Evolutionary conservation across 352 stramenopile genomes (phyloP).

Genomic region (Phytopythium ostracodes): DNA sequence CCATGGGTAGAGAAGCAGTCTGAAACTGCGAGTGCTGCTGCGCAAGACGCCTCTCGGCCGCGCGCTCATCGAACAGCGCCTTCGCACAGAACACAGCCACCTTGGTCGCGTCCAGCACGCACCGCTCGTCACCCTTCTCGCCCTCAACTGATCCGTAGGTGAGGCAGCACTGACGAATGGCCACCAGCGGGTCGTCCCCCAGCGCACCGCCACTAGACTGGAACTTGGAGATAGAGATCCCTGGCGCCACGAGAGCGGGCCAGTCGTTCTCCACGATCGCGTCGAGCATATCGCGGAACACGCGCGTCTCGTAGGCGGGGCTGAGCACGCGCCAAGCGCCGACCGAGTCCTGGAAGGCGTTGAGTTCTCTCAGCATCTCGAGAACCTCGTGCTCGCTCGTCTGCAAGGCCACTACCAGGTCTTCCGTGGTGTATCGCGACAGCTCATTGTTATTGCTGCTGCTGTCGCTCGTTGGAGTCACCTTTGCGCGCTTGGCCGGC

Average conservation of each 20-base stretch:
- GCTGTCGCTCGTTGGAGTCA: neutral
- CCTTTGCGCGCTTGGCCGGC: conserved; percentile 41
- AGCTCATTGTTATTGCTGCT: neutral
- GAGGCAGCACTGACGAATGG: conserved; percentile 67
- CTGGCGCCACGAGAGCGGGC: conserved; percentile 38
- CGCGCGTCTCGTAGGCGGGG: conserved; percentile 41
- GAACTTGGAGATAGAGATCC: conserved; percentile 41
- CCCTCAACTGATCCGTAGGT: conserved; percentile 44
- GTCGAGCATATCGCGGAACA: conserved; percentile 78
- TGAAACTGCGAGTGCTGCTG: conserved; percentile 32
- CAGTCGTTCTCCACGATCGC: conserved; percentile 67
- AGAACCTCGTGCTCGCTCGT: conserved; percentile 61
- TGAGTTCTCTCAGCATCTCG: conserved; percentile 50
- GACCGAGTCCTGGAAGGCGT: conserved; percentile 62
- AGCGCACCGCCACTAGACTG: conserved; percentile 15
- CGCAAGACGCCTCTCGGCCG: conserved; percentile 16
- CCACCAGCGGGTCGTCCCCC: conserved; percentile 37
- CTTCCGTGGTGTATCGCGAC: conserved; percentile 53
- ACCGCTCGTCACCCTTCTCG: conserved; percentile 22
- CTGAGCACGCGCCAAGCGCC: conserved; percentile 65
- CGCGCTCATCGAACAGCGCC: conserved; percentile 66
- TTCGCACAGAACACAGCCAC: conserved; percentile 71
- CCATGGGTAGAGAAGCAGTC: conserved; percentile 17
- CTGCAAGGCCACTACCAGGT: conserved; percentile 62
- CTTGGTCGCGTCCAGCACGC: conserved; percentile 50